A percentile compares a stretch with the other conserved stretches of the same genome.
Evolutionary conservation across 768 basidiomycete genomes (phyloP).

Genomic region (Suillus discolor): DNA sequence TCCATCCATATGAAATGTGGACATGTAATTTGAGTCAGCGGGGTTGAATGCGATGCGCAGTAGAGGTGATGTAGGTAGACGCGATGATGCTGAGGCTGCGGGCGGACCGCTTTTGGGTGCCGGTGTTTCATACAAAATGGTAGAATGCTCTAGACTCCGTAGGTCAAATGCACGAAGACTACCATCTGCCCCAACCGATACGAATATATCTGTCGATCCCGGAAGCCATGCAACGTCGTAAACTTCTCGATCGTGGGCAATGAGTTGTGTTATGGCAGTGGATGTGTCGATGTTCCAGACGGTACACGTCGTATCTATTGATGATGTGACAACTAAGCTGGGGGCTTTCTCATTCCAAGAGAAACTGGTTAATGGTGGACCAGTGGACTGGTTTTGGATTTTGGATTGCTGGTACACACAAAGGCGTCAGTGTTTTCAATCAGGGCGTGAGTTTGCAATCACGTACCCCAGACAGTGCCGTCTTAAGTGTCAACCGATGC

Average conservation of each 20-base stretch:
- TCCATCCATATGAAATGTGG: conserved; percentile 95
- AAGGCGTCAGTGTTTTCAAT: conserved; percentile 11
- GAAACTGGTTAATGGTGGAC: conserved; percentile 94
- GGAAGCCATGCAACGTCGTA: conserved; percentile 99
- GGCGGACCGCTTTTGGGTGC: conserved; percentile 72
- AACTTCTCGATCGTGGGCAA: conserved; percentile 94
- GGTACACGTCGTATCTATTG: conserved; percentile 98
- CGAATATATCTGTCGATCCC: conserved; percentile 93
- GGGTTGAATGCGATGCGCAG: conserved; percentile 92
- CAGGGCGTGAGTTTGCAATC: conserved; percentile 7
- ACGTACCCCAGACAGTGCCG: conserved; percentile 80
- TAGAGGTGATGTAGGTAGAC: conserved; percentile 79
- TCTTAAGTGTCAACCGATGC: conserved; percentile 72
- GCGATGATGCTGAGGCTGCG: conserved; percentile 56
- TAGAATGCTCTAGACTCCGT: conserved; percentile 95
- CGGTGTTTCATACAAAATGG: conserved; percentile 94
- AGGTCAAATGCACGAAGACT: conserved; percentile 96
- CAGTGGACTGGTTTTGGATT: conserved; percentile 79
- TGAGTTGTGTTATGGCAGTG: conserved; percentile 94
- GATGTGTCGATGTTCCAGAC: conserved; percentile 98
- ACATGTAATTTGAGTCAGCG: conserved; percentile 91
- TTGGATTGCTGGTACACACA: conserved; percentile 71
- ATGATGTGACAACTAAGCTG: conserved; percentile 91
- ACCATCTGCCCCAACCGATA: conserved; percentile 97
- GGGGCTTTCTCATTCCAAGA: conserved; percentile 97